Conservation (phyloP, 208 protist species). For the Angomonas ambiguus region DNA sequence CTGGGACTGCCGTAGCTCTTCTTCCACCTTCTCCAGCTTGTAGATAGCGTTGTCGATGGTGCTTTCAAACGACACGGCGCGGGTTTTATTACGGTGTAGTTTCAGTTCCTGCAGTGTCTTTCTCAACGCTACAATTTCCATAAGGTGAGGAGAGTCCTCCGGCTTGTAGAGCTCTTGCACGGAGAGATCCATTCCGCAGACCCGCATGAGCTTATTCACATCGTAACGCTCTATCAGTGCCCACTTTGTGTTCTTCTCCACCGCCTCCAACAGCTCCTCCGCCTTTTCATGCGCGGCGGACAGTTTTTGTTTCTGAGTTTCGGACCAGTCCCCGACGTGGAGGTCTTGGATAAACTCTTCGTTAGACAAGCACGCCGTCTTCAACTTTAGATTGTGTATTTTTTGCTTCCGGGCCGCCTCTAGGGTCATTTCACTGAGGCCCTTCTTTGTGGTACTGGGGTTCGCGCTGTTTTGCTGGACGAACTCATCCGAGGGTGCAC, state of each 20-base stretch:
- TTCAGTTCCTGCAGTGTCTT: constrained; percentile 63
- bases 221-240: constrained; percentile 68
- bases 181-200: constrained; percentile 40
- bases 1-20: constrained; percentile 30
- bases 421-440: constrained; percentile 49
- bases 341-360: constrained; percentile 76
- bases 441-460: constrained; percentile 14
- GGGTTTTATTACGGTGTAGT: constrained; percentile 73
- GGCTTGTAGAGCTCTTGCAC: constrained; percentile 71
- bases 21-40: constrained; percentile 71
- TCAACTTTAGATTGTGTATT: constrained; percentile 75
- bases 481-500: too few species aligned
- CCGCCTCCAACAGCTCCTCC: constrained; percentile 55
- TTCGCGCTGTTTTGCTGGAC: constrained; percentile 5
- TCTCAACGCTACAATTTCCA: constrained; percentile 60
- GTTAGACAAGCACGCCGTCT: constrained; percentile 69
- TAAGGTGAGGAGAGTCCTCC: constrained; percentile 73
- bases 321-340: constrained; percentile 67
- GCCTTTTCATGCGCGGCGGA: constrained; percentile 62
- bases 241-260: constrained; percentile 66
- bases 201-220: constrained; percentile 57
- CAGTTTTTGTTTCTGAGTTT: constrained; percentile 71
- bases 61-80: constrained; percentile 54
- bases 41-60: constrained; percentile 64
- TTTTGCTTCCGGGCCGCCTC: constrained; percentile 71